Evolutionary conservation across 352 stramenopile species (phyloP), one percentile per base, ranked within the genome.

Genomic region (Phytopythium helicoides): DNA sequence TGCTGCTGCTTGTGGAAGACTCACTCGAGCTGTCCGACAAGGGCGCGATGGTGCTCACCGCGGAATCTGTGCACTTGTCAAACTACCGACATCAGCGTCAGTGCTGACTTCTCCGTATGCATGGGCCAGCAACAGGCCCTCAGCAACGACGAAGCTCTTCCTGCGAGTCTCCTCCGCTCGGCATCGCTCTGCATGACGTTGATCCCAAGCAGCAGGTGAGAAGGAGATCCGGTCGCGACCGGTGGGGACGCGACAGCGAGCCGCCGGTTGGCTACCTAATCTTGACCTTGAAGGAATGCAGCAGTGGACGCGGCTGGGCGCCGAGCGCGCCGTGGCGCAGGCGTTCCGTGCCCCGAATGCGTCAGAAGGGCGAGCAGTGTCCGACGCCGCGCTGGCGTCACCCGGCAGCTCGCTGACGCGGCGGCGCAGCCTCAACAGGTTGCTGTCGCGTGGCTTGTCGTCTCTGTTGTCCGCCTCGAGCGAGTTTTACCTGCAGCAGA

Each of bases 401-500:
- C 41, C 14, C 3, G 11, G n/a, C 21, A 33, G 28, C 9, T 33
- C 31, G 11, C 26, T 42, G 4, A 45, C 59, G 39, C 57, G 64
- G 45, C 46, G 67, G 22, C 54, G 58, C 15, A 35, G 51, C 14
- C 16, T 69, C 19, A 62, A 49, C 18, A 44, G 51, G 1, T 26
- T 71, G 12, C 50, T 47, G 15, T 72, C 66, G 15, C 60, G 61
- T 15, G 42, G 44, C 3, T 31, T 60, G 12, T 40, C 62, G 19
- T 21, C 62, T 23, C 35, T 60, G 3, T 15, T 57, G 18, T 26
- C 53, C 14, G 53, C 52, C 12, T 42, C 65, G 21, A 63, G 62
- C 21, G 73, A 83, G 19, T 50, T 68, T 14, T 86, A 86, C 51
- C 52, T 87, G 26, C 71, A 84, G 45, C 69, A 78, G 37, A 75